Conservation (phyloP, 176 grass and related monocot species). For the Phoenix roebelenii region DNA sequence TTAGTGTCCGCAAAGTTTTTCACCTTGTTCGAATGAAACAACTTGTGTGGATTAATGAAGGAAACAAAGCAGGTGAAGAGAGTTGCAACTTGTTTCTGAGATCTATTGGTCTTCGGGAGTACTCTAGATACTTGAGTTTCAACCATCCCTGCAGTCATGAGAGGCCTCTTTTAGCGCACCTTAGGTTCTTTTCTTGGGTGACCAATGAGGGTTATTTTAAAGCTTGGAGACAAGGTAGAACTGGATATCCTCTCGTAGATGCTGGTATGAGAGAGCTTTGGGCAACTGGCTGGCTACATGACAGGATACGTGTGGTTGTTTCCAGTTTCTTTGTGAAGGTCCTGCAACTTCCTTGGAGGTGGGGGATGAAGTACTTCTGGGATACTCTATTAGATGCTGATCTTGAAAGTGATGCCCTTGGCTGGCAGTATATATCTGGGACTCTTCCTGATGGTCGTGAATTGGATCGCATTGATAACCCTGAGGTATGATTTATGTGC, state of each 20-base stretch:
- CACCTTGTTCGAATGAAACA: conserved; percentile 93
- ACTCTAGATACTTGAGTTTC: conserved; percentile 84
- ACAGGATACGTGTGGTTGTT: conserved; percentile 88
- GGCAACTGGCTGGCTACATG: conserved; percentile 95
- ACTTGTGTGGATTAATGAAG: conserved; percentile 79
- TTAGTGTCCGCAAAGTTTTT: conserved; percentile 96
- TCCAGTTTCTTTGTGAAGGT: conserved; percentile 96
- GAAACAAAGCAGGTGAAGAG: conserved; percentile 62
- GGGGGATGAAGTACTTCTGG: conserved; percentile 99
- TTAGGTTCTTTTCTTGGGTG: conserved; percentile 90
- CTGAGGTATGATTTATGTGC: conserved; percentile 44
- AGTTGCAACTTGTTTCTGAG: conserved; percentile 78
- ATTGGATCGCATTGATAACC: conserved; percentile 90
- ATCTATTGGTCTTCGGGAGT: conserved; percentile 81
- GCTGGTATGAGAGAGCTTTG: conserved; percentile 96
- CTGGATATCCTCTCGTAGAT: conserved; percentile 90
- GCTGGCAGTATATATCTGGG: conserved; percentile 96
- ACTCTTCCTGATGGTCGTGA: conserved; percentile 84
- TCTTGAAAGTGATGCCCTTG: conserved; percentile 96
- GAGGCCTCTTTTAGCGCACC: conserved; percentile 66
- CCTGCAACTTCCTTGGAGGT: conserved; percentile 87
- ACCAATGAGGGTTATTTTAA: conserved; percentile 70
- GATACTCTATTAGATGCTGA: conserved; percentile 95
- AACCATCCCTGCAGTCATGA: conserved; percentile 90
- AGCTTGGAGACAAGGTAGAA: conserved; percentile 84